These are phyloP conservation scores for Yarrowia phangngaensis DNA, from an alignment of 805 yeast species.

Conservation along the genomic window DNA sequence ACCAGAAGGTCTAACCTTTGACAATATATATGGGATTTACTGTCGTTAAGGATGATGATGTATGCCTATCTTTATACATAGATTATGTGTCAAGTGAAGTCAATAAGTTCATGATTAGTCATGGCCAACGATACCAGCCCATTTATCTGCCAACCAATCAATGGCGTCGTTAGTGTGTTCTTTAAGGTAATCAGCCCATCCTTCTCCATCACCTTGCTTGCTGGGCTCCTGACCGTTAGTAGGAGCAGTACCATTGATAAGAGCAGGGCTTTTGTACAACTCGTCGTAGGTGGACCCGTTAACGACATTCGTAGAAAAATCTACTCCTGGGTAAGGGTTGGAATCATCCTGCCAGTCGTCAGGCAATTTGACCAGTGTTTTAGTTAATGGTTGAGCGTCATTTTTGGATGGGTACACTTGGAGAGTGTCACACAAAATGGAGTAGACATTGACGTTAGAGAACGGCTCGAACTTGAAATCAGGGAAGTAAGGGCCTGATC, in stretches of 20 bases:
- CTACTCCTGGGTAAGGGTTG: conserved; percentile 38
- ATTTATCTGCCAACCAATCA: conserved; percentile 28
- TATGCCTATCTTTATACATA: too few relatives aligned
- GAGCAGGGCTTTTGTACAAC: conserved; percentile 28
- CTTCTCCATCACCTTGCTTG: neutral
- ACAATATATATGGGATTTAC: too few relatives aligned
- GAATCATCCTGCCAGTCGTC: conserved; percentile 35
- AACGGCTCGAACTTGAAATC: conserved; percentile 56
- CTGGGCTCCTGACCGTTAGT: conserved; percentile 22
- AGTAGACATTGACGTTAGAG: conserved; percentile 67
- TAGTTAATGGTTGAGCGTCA: conserved; percentile 29
- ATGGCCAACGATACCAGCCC: conserved; percentile 7
- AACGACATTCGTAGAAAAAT: conserved; percentile 34
- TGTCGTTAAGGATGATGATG: too few relatives aligned
- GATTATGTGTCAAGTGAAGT: too few relatives aligned
- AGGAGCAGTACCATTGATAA: conserved; percentile 7
- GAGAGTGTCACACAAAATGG: conserved; percentile 52
- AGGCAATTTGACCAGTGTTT: conserved; percentile 32
- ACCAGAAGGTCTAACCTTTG: too few relatives aligned
- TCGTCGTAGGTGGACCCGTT: conserved; percentile 37
- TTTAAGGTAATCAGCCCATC: conserved; percentile 27
- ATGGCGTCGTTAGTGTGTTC: conserved; percentile 27
- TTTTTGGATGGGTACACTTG: conserved; percentile 16
- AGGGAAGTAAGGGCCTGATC: conserved; percentile 71
- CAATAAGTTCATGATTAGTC: conserved; percentile 1